phyloP scores from a whole-genome alignment of 192 early-diverging fungal genomes.

The Podila minutissima region DNA sequence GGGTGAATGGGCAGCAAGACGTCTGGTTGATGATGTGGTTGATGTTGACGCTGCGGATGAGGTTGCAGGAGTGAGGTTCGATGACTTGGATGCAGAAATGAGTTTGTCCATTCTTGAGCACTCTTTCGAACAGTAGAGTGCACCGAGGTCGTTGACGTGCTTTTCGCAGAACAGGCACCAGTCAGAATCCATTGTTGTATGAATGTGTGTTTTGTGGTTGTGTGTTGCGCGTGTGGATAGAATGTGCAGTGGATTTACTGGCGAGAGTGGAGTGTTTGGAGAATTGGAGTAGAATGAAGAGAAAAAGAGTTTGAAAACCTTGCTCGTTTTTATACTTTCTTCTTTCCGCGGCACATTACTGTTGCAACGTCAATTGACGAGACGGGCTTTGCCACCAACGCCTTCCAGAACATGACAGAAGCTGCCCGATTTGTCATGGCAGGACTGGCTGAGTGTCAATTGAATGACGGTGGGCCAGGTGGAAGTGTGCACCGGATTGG shows the following conservation, averaged over 20 bases:
- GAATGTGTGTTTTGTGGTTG: not conserved
- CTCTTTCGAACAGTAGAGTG: not conserved
- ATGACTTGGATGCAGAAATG: not conserved
- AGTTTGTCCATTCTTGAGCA: conserved; percentile 7
- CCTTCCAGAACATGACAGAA: not conserved
- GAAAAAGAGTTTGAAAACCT: not conserved
- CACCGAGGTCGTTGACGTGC: not conserved
- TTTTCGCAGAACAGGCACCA: conserved; percentile 12
- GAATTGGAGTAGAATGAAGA: not conserved
- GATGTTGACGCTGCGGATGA: not conserved
- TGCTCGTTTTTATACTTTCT: not conserved
- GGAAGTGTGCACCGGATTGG: too few relatives aligned
- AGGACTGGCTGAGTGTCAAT: not conserved
- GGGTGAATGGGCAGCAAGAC: not conserved
- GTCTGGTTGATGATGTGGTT: not conserved
- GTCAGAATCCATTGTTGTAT: conserved; percentile 7
- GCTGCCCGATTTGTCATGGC: not conserved
- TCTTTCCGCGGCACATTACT: not conserved
- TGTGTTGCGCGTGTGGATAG: not conserved
- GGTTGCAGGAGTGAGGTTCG: not conserved
- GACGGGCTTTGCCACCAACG: conserved; percentile 3
- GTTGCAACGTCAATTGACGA: not conserved
- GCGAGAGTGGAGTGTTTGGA: too few relatives aligned
- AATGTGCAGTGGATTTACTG: not conserved
- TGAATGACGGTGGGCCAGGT: too few relatives aligned